Evolutionary conservation across 1,139 yeast genomes (phyloP).

Genomic region (Geotrichum bryndzae): DNA sequence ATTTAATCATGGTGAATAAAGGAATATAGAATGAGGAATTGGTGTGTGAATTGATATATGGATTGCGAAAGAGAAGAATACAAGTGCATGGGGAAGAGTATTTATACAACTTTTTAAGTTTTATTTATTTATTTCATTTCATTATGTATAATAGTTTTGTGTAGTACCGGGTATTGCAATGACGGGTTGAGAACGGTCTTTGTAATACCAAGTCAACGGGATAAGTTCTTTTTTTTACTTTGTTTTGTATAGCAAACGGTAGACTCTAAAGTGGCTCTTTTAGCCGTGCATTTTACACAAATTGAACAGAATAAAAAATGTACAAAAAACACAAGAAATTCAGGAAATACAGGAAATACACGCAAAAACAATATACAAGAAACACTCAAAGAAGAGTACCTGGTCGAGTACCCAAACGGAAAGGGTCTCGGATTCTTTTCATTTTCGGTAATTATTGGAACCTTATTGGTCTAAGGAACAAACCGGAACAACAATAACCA

Average conservation of each 20-base stretch:
- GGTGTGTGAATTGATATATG: not conserved
- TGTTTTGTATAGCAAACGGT: too few species aligned
- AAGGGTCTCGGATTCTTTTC: not conserved
- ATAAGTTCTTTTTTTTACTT: too few species aligned
- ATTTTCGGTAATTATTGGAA: not conserved
- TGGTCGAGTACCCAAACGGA: too few species aligned
- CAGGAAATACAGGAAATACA: too few species aligned
- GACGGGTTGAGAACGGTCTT: too few species aligned
- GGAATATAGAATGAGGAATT: not conserved
- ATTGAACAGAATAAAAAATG: too few species aligned
- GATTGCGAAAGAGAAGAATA: not conserved
- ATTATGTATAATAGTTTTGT: not conserved
- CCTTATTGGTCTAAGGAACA: not conserved
- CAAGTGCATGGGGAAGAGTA: not conserved
- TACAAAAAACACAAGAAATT: too few species aligned
- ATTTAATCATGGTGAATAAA: not conserved
- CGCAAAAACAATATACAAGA: too few species aligned
- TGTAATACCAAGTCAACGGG: too few species aligned
- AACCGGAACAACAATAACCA: not conserved
- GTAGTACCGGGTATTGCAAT: not conserved
- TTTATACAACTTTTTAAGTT: not conserved
- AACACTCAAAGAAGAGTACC: too few species aligned
- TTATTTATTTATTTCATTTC: not conserved
- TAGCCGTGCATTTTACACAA: too few species aligned
- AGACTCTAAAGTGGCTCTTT: too few species aligned